Evolutionary conservation across 1,139 yeast genomes (phyloP), one percentile per base, ranked within the genome.

Genomic region (Blastobotrys arbuscula): DNA sequence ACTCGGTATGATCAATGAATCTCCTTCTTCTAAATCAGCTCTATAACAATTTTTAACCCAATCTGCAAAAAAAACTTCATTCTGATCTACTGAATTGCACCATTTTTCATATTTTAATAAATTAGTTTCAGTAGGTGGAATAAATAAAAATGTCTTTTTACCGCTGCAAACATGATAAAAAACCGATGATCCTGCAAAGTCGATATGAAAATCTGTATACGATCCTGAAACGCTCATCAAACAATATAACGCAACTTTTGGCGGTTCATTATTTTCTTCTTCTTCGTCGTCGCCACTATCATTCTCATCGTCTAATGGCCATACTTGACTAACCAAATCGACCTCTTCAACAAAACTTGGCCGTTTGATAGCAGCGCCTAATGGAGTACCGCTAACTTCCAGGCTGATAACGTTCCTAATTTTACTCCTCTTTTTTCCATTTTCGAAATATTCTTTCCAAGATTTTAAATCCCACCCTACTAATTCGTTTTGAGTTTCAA

Each of bases 131-230:
- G 94, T 79, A 1, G 96, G 96, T 1, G 95, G 95, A 55, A 76
- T 81, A 74, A 89, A 77, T 44, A 88, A 66, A 59, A 89, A 89
- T 24, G 81, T 75, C 61, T 89, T 89, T 3, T 72, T 59, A 0
- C 97, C 97, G 9, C 74, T 69, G 19, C 90, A 68, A 2, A 89
- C 81, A 9, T 92, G 88, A 65, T 89, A 89, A 64, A 87, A 89
- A 4, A 89, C 97, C 0, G 92, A 84, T 0, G 96, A 86, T 0
- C 96, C 97, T 2, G 95, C 95, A 65, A 89, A 89, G 65, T 89
- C 97, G 41, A 89, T 73, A 63, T 89, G 97, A 65, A 88, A 89
- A 62, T 89, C 97, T 0, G 96, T 89, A 62, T 79, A 89, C 1
- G 94, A 81, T 50, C 82, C 80, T 39, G 74, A 71, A 0, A 87